Conservation (phyloP, 1,139 yeast genomes). For the Blastobotrys malaysiensis region DNA sequence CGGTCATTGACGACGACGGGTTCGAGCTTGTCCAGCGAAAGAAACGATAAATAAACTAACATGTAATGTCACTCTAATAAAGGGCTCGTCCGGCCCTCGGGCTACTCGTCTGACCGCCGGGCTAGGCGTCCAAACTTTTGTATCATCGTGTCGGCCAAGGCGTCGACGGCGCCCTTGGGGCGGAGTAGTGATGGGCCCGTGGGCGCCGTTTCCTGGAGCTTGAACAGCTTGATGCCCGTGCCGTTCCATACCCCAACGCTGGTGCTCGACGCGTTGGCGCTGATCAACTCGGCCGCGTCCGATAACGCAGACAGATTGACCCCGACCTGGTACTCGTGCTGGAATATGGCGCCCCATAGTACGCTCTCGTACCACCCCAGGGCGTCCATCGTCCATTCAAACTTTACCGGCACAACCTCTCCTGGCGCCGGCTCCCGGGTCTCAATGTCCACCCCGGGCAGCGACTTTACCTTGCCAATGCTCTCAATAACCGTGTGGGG, state of each 20-base stretch:
- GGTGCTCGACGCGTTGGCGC: constrained; percentile 14
- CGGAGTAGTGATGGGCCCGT: constrained; percentile 39
- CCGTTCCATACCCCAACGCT: constrained; percentile 50
- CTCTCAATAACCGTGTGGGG: constrained; percentile 26
- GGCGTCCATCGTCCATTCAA: constrained; percentile 58
- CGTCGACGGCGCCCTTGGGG: constrained; percentile 47
- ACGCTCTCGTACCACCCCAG: constrained; percentile 75
- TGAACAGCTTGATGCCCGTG: constrained; percentile 58
- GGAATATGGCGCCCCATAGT: constrained; percentile 61
- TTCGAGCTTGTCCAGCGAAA: constrained; percentile 67
- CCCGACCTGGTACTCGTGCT: constrained; percentile 35
- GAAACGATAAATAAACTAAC: constrained; percentile 3
- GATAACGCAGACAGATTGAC: constrained; percentile 10
- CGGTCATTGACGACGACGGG: constrained; percentile 88
- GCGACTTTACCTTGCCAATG: constrained; percentile 17
- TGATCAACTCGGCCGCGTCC: constrained; percentile 17
- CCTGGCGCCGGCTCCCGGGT: constrained; percentile 17
- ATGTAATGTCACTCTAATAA: not conserved
- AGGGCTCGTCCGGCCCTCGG: no score
- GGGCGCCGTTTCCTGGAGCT: constrained; percentile 41
- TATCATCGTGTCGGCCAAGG: constrained; percentile 44
- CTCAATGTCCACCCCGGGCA: constrained; percentile 21
- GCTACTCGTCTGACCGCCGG: not conserved
- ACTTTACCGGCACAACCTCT: constrained; percentile 45
- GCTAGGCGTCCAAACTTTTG: constrained; percentile 25